A percentile compares a stretch with the other conserved stretches of the same genome.
Conservation (phyloP, 1,284 basidiomycete species). For the Coniophora puteana region DNA sequence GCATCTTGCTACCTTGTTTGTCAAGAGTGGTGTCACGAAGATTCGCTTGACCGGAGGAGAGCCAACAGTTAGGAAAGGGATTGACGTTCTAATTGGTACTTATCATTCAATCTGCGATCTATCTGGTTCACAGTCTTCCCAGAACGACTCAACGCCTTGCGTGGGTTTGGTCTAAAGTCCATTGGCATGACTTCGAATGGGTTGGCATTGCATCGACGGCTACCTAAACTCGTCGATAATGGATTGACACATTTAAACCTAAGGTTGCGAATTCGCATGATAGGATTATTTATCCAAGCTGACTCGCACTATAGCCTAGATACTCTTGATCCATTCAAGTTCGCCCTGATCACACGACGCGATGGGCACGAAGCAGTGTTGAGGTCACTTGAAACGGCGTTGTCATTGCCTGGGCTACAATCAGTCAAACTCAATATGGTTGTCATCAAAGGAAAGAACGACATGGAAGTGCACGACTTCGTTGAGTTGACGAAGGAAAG, state of each 20-base stretch:
- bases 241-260: conserved; percentile 84
- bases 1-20: conserved; percentile 74
- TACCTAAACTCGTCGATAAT: conserved; percentile 62
- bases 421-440: conserved; percentile 83
- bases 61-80: conserved; percentile 80
- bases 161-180: conserved; percentile 59
- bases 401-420: conserved; percentile 44
- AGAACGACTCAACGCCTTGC: conserved; percentile 58
- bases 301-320: conserved; percentile 54
- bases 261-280: conserved; percentile 40
- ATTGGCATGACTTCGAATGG: conserved; percentile 90
- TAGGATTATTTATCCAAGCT: not conserved
- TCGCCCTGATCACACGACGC: conserved; percentile 81
- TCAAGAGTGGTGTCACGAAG: conserved; percentile 80
- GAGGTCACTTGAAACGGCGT: conserved; percentile 61
- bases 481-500: conserved; percentile 69
- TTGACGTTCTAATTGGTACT: conserved; percentile 67
- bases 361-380: conserved; percentile 74
- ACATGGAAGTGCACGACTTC: conserved; percentile 75
- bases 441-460: conserved; percentile 79
- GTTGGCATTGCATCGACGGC: conserved; percentile 67
- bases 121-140: conserved; percentile 14
- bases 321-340: conserved; percentile 84
- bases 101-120: conserved; percentile 2
- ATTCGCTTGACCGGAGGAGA: conserved; percentile 88